Evolutionary conservation across 164 flowering plant species (phyloP).

Genomic region (Vitis cinerea): DNA sequence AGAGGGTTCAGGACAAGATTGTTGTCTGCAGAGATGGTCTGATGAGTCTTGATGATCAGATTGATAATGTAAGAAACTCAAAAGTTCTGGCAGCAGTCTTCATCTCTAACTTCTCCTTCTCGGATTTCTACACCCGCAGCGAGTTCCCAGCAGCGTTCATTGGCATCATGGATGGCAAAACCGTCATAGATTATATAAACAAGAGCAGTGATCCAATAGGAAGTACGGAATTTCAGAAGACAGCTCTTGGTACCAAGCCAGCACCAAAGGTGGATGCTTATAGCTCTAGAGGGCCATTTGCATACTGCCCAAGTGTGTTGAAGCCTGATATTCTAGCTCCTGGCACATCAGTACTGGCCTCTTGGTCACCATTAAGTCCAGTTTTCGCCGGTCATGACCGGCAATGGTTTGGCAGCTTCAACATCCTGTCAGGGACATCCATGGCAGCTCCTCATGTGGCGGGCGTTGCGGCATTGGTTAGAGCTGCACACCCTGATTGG

Average conservation of each 20-base stretch:
- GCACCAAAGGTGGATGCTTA: slow-evolving; percentile 35
- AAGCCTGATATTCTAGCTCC: slow-evolving; percentile 46
- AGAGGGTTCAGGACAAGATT: not conserved
- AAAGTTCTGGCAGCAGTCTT: slow-evolving; percentile 17
- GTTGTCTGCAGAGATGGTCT: slow-evolving; percentile 17
- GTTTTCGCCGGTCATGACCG: not conserved
- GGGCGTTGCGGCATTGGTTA: slow-evolving; percentile 39
- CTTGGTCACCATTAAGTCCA: slow-evolving; percentile 24
- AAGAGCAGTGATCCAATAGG: slow-evolving; percentile 1
- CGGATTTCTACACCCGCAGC: not conserved
- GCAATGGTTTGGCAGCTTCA: slow-evolving; percentile 18
- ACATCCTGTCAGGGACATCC: slow-evolving; percentile 36
- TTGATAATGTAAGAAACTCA: slow-evolving; percentile 7
- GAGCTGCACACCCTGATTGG: slow-evolving; percentile 45
- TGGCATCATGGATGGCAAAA: slow-evolving; percentile 1
- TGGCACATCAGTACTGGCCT: slow-evolving; percentile 28
- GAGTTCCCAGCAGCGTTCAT: slow-evolving; percentile 19
- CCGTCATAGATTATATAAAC: slow-evolving; percentile 17
- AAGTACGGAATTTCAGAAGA: slow-evolving; percentile 22
- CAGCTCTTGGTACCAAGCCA: slow-evolving; percentile 14
- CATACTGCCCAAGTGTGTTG: slow-evolving; percentile 22
- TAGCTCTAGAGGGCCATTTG: slow-evolving; percentile 38
- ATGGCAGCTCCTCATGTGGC: slow-evolving; percentile 46
- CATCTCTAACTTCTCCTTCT: slow-evolving; percentile 5
- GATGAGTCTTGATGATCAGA: not conserved